Conservation (phyloP, 2,329 filamentous ascomycete genomes). For the Nectriaceae sp. region DNA sequence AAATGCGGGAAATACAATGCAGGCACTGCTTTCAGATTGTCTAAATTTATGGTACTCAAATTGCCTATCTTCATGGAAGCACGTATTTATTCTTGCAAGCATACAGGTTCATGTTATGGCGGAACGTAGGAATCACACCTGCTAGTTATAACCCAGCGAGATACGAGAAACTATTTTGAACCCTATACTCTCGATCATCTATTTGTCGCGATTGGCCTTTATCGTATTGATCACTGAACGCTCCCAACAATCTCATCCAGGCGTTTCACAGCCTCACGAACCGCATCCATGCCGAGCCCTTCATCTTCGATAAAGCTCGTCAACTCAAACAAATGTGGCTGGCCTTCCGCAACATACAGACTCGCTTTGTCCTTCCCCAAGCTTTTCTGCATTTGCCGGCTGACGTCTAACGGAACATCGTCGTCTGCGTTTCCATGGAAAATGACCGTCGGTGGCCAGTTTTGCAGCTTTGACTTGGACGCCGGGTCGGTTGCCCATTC, state of each 20-base stretch:
- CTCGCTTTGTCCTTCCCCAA: constrained; percentile 29
- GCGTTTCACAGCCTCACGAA: constrained; percentile 24
- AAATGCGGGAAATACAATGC: no score
- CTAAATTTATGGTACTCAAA: no score
- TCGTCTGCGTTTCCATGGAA: constrained; percentile 34
- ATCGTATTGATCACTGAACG: not conserved
- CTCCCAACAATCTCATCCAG: constrained; percentile 23
- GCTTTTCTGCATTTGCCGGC: constrained; percentile 25
- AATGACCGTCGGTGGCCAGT: constrained; percentile 37
- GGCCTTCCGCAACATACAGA: constrained; percentile 27
- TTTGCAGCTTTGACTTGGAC: constrained; percentile 10
- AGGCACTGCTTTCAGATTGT: no score
- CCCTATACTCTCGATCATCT: no score
- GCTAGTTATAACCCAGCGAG: no score
- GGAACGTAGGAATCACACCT: no score
- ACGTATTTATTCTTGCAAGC: no score
- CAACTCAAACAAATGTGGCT: constrained; percentile 33
- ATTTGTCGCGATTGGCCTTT: no score
- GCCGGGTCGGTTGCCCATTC: constrained; percentile 25
- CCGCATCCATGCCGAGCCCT: constrained; percentile 27
- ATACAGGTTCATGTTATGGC: no score
- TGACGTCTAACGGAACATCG: constrained; percentile 32
- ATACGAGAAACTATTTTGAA: no score
- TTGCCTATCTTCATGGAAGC: no score
- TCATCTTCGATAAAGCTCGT: constrained; percentile 33